Conservation (phyloP, 164 flowering plant species). For the Hamamelis virginiana region DNA sequence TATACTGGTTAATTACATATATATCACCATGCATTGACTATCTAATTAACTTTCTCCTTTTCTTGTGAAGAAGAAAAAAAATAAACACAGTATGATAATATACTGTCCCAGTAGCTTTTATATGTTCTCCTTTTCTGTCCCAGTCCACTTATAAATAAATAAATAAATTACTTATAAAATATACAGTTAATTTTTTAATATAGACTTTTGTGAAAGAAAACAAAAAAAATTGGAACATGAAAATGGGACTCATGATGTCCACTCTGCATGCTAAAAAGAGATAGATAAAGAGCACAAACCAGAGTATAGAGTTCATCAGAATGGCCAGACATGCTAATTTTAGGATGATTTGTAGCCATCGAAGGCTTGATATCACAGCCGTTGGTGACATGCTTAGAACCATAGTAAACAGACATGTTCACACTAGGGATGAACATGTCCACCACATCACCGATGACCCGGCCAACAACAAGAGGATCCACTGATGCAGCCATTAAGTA, state of each 20-base stretch:
- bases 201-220: too few species aligned
- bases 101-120: too few species aligned
- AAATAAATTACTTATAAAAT: too few species aligned
- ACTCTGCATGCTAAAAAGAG: too few species aligned
- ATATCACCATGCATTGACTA: neutral
- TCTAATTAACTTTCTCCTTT: too few species aligned
- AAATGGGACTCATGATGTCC: too few species aligned
- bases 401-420: constrained; percentile 52
- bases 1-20: too few species aligned
- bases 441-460: constrained; percentile 78
- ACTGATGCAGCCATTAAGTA: constrained; percentile 37
- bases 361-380: constrained; percentile 80
- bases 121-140: too few species aligned
- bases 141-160: too few species aligned
- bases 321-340: constrained; percentile 45
- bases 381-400: constrained; percentile 61
- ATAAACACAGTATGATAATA: too few species aligned
- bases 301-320: constrained; percentile 50
- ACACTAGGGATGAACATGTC: constrained; percentile 71
- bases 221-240: too few species aligned
- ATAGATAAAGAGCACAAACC: constrained; percentile 27
- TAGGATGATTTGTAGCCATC: constrained; percentile 45
- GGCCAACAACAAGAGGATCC: constrained; percentile 64
- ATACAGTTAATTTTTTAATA: too few species aligned
- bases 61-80: neutral